These are phyloP conservation scores for Juncus effusus DNA, from an alignment of 176 grass and related monocot genomes.

Conservation along the genomic window DNA sequence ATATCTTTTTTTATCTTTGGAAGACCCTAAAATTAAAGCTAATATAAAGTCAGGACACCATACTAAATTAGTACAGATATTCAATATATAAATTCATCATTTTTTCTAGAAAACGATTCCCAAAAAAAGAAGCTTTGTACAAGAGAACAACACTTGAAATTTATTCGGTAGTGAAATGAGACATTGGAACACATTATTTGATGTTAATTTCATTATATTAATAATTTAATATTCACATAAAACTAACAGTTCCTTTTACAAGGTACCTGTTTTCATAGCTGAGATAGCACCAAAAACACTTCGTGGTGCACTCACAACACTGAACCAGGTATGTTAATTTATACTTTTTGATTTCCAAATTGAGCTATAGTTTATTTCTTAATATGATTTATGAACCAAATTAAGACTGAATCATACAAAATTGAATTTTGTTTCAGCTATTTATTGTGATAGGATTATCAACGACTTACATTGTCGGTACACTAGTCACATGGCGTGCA, in stretches of 20 bases:
- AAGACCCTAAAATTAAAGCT: too few species aligned
- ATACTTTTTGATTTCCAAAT: neutral
- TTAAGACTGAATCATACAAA: neutral
- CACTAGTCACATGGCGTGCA: constrained; percentile 38
- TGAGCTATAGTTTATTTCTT: neutral
- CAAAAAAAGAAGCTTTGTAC: too few species aligned
- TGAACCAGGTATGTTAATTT: constrained; percentile 41
- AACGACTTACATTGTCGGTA: constrained; percentile 40
- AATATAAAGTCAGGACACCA: too few species aligned
- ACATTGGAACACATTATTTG: neutral
- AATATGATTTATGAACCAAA: constrained; percentile 2
- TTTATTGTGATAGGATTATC: constrained; percentile 39
- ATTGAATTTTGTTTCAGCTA: constrained; percentile 27
- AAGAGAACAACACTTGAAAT: too few species aligned
- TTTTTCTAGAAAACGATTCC: too few species aligned
- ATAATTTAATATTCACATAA: too few species aligned
- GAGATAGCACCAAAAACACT: constrained; percentile 61
- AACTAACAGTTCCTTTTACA: neutral
- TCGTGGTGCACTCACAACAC: constrained; percentile 48
- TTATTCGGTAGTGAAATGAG: neutral
- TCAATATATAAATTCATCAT: too few species aligned
- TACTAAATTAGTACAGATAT: too few species aligned
- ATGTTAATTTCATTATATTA: neutral
- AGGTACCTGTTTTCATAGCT: constrained; percentile 72
- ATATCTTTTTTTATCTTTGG: constrained; percentile 2